phyloP scores from a whole-genome alignment of 139 green algal species.

The Chlorella sp. region DNA sequence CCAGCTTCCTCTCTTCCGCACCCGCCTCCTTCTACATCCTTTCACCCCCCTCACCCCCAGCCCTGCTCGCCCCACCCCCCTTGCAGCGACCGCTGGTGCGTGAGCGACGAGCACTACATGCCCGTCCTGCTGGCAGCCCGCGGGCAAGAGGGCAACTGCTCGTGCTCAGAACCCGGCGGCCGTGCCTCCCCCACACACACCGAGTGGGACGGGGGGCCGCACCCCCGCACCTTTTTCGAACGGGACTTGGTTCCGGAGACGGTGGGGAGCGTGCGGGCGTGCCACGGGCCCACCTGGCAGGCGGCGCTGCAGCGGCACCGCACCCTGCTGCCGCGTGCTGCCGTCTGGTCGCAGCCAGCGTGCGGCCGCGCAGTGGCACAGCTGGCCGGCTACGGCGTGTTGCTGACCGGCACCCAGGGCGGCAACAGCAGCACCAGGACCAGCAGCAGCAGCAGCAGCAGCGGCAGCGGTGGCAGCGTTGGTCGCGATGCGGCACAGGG shows the following conservation, averaged over 20 bases:
- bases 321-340: background rate
- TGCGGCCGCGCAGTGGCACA: background rate
- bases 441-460: background rate
- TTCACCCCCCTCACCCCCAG: background rate
- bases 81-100: slow-evolving; percentile 26
- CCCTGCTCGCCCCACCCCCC: background rate
- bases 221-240: background rate
- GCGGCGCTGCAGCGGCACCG: background rate
- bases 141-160: background rate
- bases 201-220: background rate
- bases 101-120: slow-evolving; percentile 25
- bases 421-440: background rate
- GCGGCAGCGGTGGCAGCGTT: background rate
- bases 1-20: no score
- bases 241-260: background rate
- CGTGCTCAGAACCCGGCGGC: background rate
- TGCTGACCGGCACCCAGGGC: background rate
- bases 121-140: background rate
- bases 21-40: background rate
- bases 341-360: background rate
- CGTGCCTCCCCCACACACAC: background rate
- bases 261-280: background rate
- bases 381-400: background rate
- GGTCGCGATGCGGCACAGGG: no score
- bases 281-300: background rate